Conservation (phyloP, 176 grass and related monocot genomes). For the Echinochloa phyllopogon region DNA sequence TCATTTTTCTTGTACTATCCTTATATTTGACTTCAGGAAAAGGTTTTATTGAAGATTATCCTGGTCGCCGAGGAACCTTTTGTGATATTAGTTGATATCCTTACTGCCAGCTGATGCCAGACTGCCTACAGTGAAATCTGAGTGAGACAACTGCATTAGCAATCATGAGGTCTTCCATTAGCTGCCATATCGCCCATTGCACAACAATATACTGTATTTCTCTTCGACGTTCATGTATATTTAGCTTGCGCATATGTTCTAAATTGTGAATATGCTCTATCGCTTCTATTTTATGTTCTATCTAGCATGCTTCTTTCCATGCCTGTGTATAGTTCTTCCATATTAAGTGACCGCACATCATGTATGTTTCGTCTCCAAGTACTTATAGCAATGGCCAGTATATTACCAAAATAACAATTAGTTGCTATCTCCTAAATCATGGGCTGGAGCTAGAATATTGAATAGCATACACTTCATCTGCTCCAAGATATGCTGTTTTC, state of each 20-base stretch:
- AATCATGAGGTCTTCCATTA: conserved; percentile 17
- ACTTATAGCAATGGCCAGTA: background rate
- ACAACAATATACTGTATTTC: background rate
- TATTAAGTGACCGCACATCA: background rate
- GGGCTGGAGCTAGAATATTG: background rate
- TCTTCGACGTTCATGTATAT: background rate
- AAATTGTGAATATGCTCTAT: background rate
- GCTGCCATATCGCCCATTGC: background rate
- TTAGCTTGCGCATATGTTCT: background rate
- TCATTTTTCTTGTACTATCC: conserved; percentile 16
- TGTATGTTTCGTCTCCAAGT: background rate
- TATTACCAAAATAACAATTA: background rate
- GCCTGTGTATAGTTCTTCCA: background rate
- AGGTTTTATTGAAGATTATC: background rate
- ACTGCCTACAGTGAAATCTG: background rate
- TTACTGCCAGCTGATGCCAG: background rate
- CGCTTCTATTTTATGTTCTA: background rate
- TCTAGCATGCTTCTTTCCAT: background rate
- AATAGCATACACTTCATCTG: background rate
- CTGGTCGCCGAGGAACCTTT: background rate
- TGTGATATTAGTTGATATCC: background rate
- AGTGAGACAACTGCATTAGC: background rate
- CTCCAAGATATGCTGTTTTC: background rate
- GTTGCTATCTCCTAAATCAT: background rate
- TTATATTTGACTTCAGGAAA: background rate